These are phyloP conservation scores for Bipolaris zeicola DNA, from an alignment of 2,329 filamentous ascomycete genomes.

Conservation along the genomic window DNA sequence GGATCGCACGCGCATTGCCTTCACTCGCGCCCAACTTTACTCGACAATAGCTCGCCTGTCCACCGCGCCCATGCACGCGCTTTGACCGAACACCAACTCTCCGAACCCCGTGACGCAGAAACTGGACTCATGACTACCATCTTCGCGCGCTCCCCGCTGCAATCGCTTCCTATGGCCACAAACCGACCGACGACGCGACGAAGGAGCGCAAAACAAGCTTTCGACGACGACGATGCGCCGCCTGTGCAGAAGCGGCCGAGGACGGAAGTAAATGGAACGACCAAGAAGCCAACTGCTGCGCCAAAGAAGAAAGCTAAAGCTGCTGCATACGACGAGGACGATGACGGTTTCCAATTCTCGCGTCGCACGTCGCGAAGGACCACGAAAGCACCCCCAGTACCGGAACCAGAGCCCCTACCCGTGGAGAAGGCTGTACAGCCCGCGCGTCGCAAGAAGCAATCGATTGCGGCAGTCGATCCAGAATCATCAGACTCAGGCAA, in stretches of 20 bases:
- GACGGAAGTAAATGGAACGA: slow-evolving; percentile 47
- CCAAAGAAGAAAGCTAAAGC: slow-evolving; percentile 47
- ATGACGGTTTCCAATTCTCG: slow-evolving; percentile 57
- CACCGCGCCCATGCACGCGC: slow-evolving; percentile 46
- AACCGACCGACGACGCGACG: slow-evolving; percentile 53
- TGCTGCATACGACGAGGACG: slow-evolving; percentile 54
- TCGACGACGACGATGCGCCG: slow-evolving; percentile 54
- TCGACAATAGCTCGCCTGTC: slow-evolving; percentile 12
- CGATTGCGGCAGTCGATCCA: slow-evolving; percentile 29
- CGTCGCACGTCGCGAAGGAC: slow-evolving; percentile 47
- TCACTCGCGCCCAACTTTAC: slow-evolving; percentile 10
- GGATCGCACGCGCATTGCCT: slow-evolving; percentile 8
- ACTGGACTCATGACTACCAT: slow-evolving; percentile 46
- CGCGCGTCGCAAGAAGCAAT: slow-evolving; percentile 39
- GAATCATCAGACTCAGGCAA: slow-evolving; percentile 36
- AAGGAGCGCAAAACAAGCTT: slow-evolving; percentile 53
- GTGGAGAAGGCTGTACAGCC: slow-evolving; percentile 35
- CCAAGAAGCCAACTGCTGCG: slow-evolving; percentile 44
- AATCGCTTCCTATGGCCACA: slow-evolving; percentile 56
- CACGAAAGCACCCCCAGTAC: slow-evolving; percentile 42
- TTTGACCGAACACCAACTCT: slow-evolving; percentile 33
- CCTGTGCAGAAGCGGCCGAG: slow-evolving; percentile 51
- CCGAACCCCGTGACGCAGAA: slow-evolving; percentile 28
- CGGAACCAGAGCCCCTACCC: slow-evolving; percentile 37
- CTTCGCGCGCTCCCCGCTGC: slow-evolving; percentile 50